Percentiles rank a stretch among this genome's conserved stretches.
Conservation (phyloP, 179 eudicot genomes). For the Corrigiola litoralis region DNA sequence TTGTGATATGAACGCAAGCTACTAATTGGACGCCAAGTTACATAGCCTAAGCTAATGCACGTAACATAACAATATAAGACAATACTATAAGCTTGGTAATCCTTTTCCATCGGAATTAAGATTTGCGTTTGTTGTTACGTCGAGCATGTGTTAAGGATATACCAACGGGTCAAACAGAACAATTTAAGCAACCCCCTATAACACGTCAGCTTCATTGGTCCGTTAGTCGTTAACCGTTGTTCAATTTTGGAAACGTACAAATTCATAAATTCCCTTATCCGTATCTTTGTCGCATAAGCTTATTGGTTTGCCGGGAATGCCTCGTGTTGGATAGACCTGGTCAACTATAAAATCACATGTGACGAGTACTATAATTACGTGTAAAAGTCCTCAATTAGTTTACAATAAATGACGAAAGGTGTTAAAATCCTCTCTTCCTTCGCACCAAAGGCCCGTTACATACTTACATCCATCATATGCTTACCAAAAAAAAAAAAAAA, state of each 20-base stretch:
- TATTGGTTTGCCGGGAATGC: too few relatives aligned
- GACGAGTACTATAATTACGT: too few relatives aligned
- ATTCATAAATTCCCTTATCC: background rate
- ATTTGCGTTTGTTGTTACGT: slow-evolving; percentile 15
- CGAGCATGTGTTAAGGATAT: slow-evolving; percentile 5
- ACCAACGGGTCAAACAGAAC: slow-evolving; percentile 3
- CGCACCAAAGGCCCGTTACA: too few relatives aligned
- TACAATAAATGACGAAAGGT: too few relatives aligned
- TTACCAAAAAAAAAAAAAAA: too few relatives aligned
- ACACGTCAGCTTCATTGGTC: slow-evolving; percentile 3
- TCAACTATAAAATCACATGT: too few relatives aligned
- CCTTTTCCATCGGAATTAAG: background rate
- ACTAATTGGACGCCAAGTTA: slow-evolving; percentile 21
- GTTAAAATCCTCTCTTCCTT: too few relatives aligned
- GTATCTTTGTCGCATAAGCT: too few relatives aligned
- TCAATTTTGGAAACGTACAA: background rate
- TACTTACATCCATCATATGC: too few relatives aligned
- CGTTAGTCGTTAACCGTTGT: slow-evolving; percentile 10
- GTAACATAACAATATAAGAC: slow-evolving; percentile 2
- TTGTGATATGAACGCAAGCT: slow-evolving; percentile 13
- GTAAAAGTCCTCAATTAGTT: too few relatives aligned
- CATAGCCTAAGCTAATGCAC: background rate
- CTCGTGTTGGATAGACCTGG: too few relatives aligned
- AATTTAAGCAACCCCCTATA: background rate
- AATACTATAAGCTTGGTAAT: background rate